Percentiles rank a stretch among this genome's conserved stretches.
Evolutionary conservation across 2,329 filamentous ascomycete genomes (phyloP).

Genomic region (Alternaria triticimaculans): DNA sequence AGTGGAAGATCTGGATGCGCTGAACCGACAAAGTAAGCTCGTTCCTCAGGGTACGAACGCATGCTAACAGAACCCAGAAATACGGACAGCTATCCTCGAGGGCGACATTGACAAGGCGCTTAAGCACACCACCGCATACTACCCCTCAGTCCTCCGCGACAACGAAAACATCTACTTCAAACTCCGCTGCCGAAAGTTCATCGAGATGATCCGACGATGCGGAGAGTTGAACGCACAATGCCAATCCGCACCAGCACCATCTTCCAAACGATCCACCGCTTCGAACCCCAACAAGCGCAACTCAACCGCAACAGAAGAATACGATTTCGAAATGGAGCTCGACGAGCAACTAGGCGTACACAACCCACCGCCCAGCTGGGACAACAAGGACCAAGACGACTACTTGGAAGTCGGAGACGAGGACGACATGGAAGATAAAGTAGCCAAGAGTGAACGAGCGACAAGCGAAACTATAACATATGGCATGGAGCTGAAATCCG

Average conservation of each 20-base stretch:
- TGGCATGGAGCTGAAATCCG: slow-evolving; percentile 76
- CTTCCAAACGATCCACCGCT: slow-evolving; percentile 38
- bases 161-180: slow-evolving; percentile 89
- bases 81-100: slow-evolving; percentile 84
- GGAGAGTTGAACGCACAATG: slow-evolving; percentile 52
- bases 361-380: slow-evolving; percentile 36
- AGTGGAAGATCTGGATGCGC: slow-evolving; percentile 83
- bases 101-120: slow-evolving; percentile 91
- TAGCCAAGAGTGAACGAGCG: slow-evolving; percentile 53
- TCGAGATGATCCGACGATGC: slow-evolving; percentile 73
- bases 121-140: slow-evolving; percentile 79
- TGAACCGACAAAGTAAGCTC: slow-evolving; percentile 79
- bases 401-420: slow-evolving; percentile 49
- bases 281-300: slow-evolving; percentile 37
- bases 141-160: slow-evolving; percentile 78
- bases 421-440: slow-evolving; percentile 37
- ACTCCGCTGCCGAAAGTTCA: slow-evolving; percentile 87
- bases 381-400: slow-evolving; percentile 41
- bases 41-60: background rate
- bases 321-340: slow-evolving; percentile 64
- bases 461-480: slow-evolving; percentile 77
- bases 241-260: slow-evolving; percentile 30
- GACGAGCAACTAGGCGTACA: slow-evolving; percentile 59
- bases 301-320: slow-evolving; percentile 54
- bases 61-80: slow-evolving; percentile 64